phyloP scores from a whole-genome alignment of 352 stramenopile species.

The Pythium monospermum region DNA sequence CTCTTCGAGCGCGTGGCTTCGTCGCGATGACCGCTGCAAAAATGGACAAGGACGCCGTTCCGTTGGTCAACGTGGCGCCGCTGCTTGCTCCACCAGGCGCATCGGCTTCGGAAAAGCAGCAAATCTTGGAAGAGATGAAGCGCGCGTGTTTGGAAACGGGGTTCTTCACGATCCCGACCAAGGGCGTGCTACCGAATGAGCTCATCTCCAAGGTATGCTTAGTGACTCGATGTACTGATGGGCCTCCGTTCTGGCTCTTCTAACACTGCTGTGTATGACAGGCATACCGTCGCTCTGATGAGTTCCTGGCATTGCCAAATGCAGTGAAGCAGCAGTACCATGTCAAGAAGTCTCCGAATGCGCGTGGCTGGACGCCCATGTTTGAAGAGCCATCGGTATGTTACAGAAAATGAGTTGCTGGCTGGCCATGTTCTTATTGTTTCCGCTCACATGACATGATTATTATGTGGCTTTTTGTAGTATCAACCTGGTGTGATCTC shows the following conservation, averaged over 20 bases:
- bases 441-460: no score
- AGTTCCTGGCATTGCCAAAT: constrained; percentile 61
- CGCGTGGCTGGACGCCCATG: constrained; percentile 75
- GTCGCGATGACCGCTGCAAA: constrained; percentile 46
- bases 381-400: constrained; percentile 78
- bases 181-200: constrained; percentile 42
- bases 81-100: constrained; percentile 26
- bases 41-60: constrained; percentile 42
- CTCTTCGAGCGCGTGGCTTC: constrained; percentile 3
- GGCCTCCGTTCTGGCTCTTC: no score
- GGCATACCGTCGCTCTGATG: constrained; percentile 59
- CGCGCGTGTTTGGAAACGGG: constrained; percentile 48
- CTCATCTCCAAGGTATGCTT: constrained; percentile 52
- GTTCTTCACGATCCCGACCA: constrained; percentile 78
- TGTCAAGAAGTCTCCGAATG: constrained; percentile 68
- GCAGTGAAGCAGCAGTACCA: constrained; percentile 71
- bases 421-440: no score
- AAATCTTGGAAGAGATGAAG: constrained; percentile 55
- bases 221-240: background rate
- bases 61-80: constrained; percentile 64
- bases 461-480: constrained; percentile 21
- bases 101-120: constrained; percentile 25
- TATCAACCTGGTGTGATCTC: constrained; percentile 77
- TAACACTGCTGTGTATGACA: background rate
- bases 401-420: no score